Evolutionary conservation across 768 basidiomycete species (phyloP).

Genomic region (Trametes cinnabarina): DNA sequence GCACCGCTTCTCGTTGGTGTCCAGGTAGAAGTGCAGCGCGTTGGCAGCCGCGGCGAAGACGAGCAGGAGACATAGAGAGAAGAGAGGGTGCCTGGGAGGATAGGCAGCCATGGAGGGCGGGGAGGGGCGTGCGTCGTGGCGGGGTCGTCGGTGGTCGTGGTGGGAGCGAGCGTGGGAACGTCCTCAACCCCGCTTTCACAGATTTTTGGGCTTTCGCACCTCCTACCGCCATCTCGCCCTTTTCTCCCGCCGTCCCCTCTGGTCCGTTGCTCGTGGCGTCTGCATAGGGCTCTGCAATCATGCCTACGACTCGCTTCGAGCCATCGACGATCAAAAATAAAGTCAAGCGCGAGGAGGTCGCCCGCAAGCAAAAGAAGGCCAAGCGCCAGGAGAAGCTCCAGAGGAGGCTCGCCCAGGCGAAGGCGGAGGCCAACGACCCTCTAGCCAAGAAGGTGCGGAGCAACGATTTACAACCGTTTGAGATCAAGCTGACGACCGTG

Average conservation of each 20-base stretch:
- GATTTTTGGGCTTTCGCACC: constrained; percentile 11
- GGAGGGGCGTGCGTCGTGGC: constrained; percentile 9
- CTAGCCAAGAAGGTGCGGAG: constrained; percentile 68
- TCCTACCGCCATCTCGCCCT: background rate
- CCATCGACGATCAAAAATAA: constrained; percentile 83
- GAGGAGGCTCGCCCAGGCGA: constrained; percentile 72
- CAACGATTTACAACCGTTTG: background rate
- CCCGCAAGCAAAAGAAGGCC: constrained; percentile 69
- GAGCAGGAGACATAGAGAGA: constrained; percentile 39
- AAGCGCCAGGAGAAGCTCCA: constrained; percentile 82
- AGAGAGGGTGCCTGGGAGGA: constrained; percentile 26
- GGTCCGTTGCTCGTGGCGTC: background rate
- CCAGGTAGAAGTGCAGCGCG: constrained; percentile 96
- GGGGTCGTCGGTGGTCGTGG: constrained; percentile 24
- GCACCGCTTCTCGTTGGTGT: constrained; percentile 89
- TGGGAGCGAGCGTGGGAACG: constrained; percentile 21
- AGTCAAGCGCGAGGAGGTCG: constrained; percentile 77
- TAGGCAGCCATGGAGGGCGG: constrained; percentile 1
- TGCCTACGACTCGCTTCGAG: constrained; percentile 58
- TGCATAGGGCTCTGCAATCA: constrained; percentile 29
- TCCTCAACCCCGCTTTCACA: constrained; percentile 5
- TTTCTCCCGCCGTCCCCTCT: background rate
- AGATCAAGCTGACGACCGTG: background rate
- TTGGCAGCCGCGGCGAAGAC: constrained; percentile 46
- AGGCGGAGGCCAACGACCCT: constrained; percentile 74